Percentiles rank a stretch among this genome's conserved stretches.
Evolutionary conservation across 176 grass and related monocot genomes (phyloP).

Genomic region (Triticum dicoccoides): DNA sequence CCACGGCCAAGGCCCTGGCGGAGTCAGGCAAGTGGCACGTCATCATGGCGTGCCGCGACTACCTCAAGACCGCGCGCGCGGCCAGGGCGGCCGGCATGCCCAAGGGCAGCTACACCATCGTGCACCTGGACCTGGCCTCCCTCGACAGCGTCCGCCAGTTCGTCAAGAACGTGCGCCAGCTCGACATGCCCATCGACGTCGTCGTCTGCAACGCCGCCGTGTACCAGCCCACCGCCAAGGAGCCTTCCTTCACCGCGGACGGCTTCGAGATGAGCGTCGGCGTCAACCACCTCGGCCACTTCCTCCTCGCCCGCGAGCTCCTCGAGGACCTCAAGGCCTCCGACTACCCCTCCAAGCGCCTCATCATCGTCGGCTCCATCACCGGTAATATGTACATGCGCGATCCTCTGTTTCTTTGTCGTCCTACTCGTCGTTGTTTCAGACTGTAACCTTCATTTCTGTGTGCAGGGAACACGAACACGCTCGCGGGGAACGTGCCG

Average conservation of each 20-base stretch:
- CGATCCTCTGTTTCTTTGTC: neutral
- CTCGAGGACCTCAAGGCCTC: constrained; percentile 62
- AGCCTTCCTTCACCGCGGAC: constrained; percentile 87
- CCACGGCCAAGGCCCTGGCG: constrained; percentile 88
- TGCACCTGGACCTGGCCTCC: constrained; percentile 92
- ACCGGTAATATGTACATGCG: constrained; percentile 47
- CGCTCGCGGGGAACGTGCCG: constrained; percentile 77
- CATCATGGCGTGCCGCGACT: constrained; percentile 97
- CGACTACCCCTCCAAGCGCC: constrained; percentile 79
- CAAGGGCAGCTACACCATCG: constrained; percentile 71
- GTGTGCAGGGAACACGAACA: constrained; percentile 87
- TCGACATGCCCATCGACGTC: constrained; percentile 75
- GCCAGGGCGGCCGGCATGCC: constrained; percentile 86
- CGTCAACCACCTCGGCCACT: constrained; percentile 96
- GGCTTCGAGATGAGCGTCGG: constrained; percentile 98
- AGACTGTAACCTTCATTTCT: neutral
- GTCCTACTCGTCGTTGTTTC: neutral
- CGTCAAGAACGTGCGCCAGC: constrained; percentile 51
- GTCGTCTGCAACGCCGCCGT: constrained; percentile 96
- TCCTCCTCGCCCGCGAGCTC: constrained; percentile 79
- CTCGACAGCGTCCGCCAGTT: constrained; percentile 95
- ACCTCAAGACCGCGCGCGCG: constrained; percentile 80
- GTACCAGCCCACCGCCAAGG: constrained; percentile 91
- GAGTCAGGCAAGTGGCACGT: constrained; percentile 89
- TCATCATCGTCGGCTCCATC: constrained; percentile 98